Conservation (phyloP, 2,329 filamentous ascomycete species). For the Diplodia corticola region DNA sequence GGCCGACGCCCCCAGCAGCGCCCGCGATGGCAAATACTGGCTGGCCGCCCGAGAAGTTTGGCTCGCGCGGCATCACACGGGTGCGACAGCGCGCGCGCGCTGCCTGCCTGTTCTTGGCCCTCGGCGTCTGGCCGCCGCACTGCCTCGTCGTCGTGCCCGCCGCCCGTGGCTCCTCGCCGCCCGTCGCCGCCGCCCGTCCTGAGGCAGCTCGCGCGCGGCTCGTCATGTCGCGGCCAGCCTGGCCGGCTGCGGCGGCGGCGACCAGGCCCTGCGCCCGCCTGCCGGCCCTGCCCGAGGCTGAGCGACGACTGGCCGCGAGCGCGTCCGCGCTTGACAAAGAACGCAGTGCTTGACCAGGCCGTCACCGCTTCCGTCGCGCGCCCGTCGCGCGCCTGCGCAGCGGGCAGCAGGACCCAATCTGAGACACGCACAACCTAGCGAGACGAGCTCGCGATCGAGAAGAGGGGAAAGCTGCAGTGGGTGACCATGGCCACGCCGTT, state of each 20-base stretch:
- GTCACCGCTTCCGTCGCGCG: conserved; percentile 12
- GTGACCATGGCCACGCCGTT: conserved; percentile 23
- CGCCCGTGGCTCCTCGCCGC: background rate
- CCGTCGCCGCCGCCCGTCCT: too few species aligned
- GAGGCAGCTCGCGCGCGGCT: background rate
- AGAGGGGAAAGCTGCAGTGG: conserved; percentile 14
- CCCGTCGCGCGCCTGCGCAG: conserved; percentile 18
- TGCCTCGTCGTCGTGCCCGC: background rate
- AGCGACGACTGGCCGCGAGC: background rate
- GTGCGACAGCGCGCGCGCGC: conserved; percentile 13
- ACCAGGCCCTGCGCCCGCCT: conserved; percentile 6
- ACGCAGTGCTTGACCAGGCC: background rate
- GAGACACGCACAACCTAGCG: conserved; percentile 12
- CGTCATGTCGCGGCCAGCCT: conserved; percentile 3
- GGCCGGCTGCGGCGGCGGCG: conserved; percentile 13
- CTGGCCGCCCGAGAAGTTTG: conserved; percentile 5
- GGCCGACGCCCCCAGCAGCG: conserved; percentile 1
- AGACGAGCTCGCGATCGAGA: conserved; percentile 8
- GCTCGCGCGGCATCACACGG: conserved; percentile 20
- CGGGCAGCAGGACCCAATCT: conserved; percentile 7
- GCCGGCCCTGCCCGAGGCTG: conserved; percentile 9
- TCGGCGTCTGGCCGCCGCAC: conserved; percentile 9
- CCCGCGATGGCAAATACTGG: conserved; percentile 16
- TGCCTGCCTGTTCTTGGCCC: conserved; percentile 1
- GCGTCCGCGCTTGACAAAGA: background rate